phyloP scores from a whole-genome alignment of 148 eudicot species.

The Fagopyrum esculentum region DNA sequence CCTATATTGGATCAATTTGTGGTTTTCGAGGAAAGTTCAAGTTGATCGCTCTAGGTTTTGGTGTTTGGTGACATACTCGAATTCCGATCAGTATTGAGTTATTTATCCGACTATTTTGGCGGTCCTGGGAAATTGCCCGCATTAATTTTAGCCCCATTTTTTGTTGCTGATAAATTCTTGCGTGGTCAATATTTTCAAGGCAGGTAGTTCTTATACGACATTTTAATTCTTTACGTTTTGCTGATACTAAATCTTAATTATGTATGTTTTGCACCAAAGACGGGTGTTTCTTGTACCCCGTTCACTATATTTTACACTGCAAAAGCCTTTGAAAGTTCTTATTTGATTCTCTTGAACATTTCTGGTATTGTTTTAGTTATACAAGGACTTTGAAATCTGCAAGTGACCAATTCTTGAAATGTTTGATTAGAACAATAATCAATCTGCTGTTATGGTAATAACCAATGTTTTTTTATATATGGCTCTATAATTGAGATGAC shows the following conservation, averaged over 20 bases:
- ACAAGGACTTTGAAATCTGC: not conserved
- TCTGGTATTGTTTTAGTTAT: not conserved
- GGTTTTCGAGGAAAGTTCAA: not conserved
- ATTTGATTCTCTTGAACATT: not conserved
- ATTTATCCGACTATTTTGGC: not conserved
- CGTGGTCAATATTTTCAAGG: not conserved
- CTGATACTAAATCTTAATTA: not conserved
- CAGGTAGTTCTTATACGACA: not conserved
- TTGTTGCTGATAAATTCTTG: not conserved
- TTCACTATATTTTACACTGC: not conserved
- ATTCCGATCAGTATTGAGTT: not conserved
- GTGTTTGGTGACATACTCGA: not conserved
- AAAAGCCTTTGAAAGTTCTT: not conserved
- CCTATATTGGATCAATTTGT: constrained; percentile 8
- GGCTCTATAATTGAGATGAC: not conserved
- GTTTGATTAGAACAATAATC: not conserved
- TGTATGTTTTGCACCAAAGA: not conserved
- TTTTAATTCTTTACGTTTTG: not conserved
- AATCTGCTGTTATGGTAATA: not conserved
- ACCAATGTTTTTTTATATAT: not conserved
- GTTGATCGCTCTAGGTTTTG: not conserved
- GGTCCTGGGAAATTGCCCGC: not conserved
- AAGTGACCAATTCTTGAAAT: not conserved
- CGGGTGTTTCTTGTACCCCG: no score
- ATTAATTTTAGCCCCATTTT: not conserved